Evolutionary conservation across 495 filamentous ascomycete species (phyloP).

Genomic region (Poronia punctata): DNA sequence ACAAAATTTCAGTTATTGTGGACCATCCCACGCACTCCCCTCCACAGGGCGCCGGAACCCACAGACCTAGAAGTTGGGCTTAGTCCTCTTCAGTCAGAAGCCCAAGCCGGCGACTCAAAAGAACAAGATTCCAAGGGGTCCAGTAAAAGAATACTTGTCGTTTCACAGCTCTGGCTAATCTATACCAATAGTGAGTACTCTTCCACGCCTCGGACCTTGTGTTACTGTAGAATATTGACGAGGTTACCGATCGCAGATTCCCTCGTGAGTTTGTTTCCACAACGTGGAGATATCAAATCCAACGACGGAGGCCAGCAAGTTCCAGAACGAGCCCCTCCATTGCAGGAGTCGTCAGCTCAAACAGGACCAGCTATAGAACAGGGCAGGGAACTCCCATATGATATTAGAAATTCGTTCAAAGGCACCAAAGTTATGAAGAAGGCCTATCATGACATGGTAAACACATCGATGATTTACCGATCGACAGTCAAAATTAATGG

Average conservation of each 20-base stretch:
- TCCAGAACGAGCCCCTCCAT: no score
- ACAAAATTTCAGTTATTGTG: no score
- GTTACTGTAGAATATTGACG: background rate
- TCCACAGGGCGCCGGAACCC: no score
- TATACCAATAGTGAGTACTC: background rate
- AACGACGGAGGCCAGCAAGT: background rate
- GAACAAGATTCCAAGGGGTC: background rate
- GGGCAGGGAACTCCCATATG: background rate
- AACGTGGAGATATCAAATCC: background rate
- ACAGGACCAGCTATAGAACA: background rate
- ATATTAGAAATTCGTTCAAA: background rate
- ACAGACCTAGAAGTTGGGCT: no score
- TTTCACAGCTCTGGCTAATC: background rate
- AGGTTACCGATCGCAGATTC: background rate
- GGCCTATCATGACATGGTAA: background rate
- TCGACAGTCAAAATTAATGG: background rate
- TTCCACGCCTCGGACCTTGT: background rate
- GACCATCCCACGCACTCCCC: no score
- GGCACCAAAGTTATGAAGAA: background rate
- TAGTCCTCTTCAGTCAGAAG: background rate
- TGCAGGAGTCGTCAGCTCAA: no score
- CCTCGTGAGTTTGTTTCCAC: background rate
- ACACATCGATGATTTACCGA: background rate
- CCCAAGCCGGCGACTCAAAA: background rate
- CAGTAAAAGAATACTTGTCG: background rate